Evolutionary conservation across 495 filamentous ascomycete genomes (phyloP).

Genomic region (Podospora pseudocomata): DNA sequence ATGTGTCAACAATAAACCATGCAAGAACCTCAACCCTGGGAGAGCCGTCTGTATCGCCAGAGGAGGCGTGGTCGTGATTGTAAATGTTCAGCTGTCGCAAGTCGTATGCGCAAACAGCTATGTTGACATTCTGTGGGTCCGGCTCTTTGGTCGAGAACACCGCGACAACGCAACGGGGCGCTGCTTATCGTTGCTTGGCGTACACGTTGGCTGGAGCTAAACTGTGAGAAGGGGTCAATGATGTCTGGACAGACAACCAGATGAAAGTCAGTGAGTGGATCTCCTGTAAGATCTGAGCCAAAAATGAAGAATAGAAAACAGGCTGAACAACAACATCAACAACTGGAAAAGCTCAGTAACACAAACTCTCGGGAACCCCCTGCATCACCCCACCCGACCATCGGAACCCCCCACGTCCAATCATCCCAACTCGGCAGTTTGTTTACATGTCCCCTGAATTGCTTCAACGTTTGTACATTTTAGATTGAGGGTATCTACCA

Average conservation of each 20-base stretch:
- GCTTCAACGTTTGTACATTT: neutral
- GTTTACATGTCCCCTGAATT: slow-evolving; percentile 4
- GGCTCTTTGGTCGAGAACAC: neutral
- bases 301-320: neutral
- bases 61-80: neutral
- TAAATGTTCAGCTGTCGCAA: neutral
- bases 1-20: too few relatives aligned
- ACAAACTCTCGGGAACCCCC: neutral
- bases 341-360: neutral
- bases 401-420: neutral
- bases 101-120: neutral
- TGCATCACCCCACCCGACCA: neutral
- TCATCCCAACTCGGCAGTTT: slow-evolving; percentile 2
- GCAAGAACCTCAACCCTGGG: too few relatives aligned
- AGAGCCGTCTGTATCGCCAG: neutral
- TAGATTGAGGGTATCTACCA: slow-evolving; percentile 14
- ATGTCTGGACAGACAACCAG: neutral
- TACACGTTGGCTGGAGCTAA: neutral
- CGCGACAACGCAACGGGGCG: neutral
- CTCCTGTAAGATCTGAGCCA: neutral
- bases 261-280: neutral
- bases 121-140: neutral
- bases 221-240: neutral
- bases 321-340: neutral
- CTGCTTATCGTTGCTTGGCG: neutral